phyloP scores from a whole-genome alignment of 2,329 filamentous ascomycete species.

The Penicillium crustosum region DNA sequence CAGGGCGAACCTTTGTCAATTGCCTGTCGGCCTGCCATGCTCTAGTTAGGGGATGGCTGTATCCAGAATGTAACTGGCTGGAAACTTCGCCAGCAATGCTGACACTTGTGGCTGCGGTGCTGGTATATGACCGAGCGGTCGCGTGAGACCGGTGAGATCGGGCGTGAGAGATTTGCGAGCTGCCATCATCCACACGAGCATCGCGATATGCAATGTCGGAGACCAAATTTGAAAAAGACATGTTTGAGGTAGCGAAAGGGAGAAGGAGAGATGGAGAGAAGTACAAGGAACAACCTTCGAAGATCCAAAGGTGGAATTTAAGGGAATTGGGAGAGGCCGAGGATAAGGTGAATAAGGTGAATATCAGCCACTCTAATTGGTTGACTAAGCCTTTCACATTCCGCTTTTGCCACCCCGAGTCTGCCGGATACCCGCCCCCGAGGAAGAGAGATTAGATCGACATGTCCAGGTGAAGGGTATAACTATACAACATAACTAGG shows the following conservation, averaged over 20 bases:
- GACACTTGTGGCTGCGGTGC: slow-evolving; percentile 51
- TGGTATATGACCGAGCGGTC: slow-evolving; percentile 46
- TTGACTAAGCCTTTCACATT: neutral
- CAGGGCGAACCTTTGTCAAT: slow-evolving; percentile 69
- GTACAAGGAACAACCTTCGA: neutral
- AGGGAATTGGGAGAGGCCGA: neutral
- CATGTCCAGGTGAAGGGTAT: too few species aligned
- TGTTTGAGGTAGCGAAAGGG: slow-evolving; percentile 18
- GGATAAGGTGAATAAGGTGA: slow-evolving; percentile 2
- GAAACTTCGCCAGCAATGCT: slow-evolving; percentile 66
- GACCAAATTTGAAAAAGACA: slow-evolving; percentile 54
- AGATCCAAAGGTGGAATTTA: neutral
- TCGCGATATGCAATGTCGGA: slow-evolving; percentile 51
- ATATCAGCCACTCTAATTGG: slow-evolving; percentile 1
- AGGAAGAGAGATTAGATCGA: neutral
- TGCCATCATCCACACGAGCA: slow-evolving; percentile 41
- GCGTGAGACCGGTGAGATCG: slow-evolving; percentile 40
- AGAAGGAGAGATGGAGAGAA: neutral
- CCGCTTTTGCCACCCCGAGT: slow-evolving; percentile 1
- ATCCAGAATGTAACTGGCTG: slow-evolving; percentile 79
- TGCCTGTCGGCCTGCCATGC: slow-evolving; percentile 83
- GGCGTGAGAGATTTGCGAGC: slow-evolving; percentile 45
- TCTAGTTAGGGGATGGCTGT: slow-evolving; percentile 74
- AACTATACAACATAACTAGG: too few species aligned
- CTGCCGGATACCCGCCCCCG: neutral